Conservation (phyloP, 164 flowering plant species). For the Saururus chinensis region DNA sequence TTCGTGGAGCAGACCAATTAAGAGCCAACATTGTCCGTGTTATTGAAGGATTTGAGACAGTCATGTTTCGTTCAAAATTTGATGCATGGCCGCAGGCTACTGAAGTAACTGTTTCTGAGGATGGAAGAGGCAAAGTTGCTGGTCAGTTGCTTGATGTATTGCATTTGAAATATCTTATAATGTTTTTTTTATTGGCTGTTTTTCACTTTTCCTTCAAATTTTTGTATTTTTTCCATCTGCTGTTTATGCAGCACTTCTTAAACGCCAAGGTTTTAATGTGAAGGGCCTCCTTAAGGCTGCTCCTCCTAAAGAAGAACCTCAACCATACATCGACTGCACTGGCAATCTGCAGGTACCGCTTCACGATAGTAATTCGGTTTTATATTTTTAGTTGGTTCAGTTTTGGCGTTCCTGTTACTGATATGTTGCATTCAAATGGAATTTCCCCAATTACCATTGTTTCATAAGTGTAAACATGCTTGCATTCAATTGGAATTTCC, state of each 20-base stretch:
- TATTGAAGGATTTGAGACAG: slow-evolving; percentile 97
- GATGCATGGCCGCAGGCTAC: slow-evolving; percentile 74
- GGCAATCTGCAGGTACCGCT: slow-evolving; percentile 76
- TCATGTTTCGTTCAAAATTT: slow-evolving; percentile 71
- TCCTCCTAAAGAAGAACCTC: slow-evolving; percentile 87
- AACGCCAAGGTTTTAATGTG: slow-evolving; percentile 93
- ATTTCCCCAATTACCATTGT: no score
- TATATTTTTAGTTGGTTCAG: not conserved
- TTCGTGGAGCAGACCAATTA: slow-evolving; percentile 44
- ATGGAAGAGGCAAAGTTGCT: slow-evolving; percentile 98
- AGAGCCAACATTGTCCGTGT: slow-evolving; percentile 68
- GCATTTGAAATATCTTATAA: not conserved
- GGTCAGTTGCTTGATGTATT: slow-evolving; percentile 37
- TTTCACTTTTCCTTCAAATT: not conserved
- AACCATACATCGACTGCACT: slow-evolving; percentile 86
- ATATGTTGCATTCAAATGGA: no score
- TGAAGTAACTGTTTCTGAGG: slow-evolving; percentile 72
- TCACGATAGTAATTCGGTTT: slow-evolving; percentile 2
- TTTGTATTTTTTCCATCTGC: not conserved
- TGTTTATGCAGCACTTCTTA: slow-evolving; percentile 60
- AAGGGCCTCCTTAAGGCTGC: slow-evolving; percentile 90
- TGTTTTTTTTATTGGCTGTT: not conserved
- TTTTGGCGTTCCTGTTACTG: not conserved
- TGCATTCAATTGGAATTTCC: no score
- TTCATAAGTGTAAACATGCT: no score